phyloP scores from a whole-genome alignment of 1,139 yeast species.

The Scheffersomyces segobiensis region DNA sequence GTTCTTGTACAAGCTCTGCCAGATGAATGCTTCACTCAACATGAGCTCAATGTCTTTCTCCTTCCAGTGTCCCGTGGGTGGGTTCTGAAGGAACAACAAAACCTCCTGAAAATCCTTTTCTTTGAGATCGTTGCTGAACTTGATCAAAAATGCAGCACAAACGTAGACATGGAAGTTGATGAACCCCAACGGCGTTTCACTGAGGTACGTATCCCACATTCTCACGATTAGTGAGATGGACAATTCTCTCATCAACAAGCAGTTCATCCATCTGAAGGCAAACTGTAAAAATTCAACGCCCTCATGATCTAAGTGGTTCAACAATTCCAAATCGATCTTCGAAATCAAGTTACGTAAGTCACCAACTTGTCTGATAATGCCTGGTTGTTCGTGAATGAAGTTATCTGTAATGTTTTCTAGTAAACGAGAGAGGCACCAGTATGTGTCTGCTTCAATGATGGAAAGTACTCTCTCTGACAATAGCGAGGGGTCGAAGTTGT shows the following conservation, averaged over 20 bases:
- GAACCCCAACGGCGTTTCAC: slow-evolving; percentile 87
- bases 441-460: slow-evolving; percentile 85
- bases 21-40: slow-evolving; percentile 92
- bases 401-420: slow-evolving; percentile 95
- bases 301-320: slow-evolving; percentile 73
- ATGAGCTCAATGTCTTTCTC: slow-evolving; percentile 89
- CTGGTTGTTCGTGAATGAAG: slow-evolving; percentile 97
- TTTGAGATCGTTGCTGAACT: slow-evolving; percentile 76
- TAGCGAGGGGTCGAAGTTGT: slow-evolving; percentile 60
- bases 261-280: slow-evolving; percentile 98
- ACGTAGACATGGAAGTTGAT: slow-evolving; percentile 94
- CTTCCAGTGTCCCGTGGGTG: slow-evolving; percentile 84
- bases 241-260: slow-evolving; percentile 91
- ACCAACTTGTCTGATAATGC: slow-evolving; percentile 85
- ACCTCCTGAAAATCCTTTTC: slow-evolving; percentile 95
- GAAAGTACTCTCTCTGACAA: slow-evolving; percentile 50
- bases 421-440: slow-evolving; percentile 91
- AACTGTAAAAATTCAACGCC: slow-evolving; percentile 92
- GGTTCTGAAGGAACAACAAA: slow-evolving; percentile 81
- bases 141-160: slow-evolving; percentile 94
- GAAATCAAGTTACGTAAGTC: slow-evolving; percentile 76
- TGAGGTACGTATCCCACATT: slow-evolving; percentile 97
- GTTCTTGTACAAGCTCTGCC: slow-evolving; percentile 91
- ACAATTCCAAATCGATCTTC: slow-evolving; percentile 74
- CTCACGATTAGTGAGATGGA: slow-evolving; percentile 75